Percentiles rank a stretch among this genome's conserved stretches.
Evolutionary conservation across 2,329 filamentous ascomycete species (phyloP).

Genomic region (Aureobasidium sp.): DNA sequence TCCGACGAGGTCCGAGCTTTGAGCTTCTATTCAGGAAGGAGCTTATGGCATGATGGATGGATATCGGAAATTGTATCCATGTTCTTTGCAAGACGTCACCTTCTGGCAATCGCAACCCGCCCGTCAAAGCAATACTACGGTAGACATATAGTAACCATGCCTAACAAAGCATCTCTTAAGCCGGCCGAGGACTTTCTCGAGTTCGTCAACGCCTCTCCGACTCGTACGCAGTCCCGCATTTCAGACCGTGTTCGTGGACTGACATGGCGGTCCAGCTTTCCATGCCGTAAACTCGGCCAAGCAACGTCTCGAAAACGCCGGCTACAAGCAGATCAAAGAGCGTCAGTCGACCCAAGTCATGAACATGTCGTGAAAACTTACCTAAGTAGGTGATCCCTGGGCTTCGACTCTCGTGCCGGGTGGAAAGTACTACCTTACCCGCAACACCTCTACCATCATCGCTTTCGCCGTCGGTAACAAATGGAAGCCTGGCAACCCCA

Average conservation of each 20-base stretch:
- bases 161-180: slow-evolving; percentile 35
- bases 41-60: neutral
- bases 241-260: neutral
- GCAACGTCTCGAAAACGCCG: slow-evolving; percentile 68
- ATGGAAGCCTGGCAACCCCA: slow-evolving; percentile 87
- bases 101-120: neutral
- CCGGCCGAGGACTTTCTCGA: slow-evolving; percentile 75
- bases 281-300: slow-evolving; percentile 82
- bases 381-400: slow-evolving; percentile 88
- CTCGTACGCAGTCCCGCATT: slow-evolving; percentile 64
- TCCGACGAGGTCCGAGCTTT: neutral
- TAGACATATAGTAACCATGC: slow-evolving; percentile 23
- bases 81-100: neutral
- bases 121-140: neutral
- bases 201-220: slow-evolving; percentile 91
- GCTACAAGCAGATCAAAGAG: slow-evolving; percentile 84
- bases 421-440: slow-evolving; percentile 93
- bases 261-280: slow-evolving; percentile 57
- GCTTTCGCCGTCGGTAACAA: slow-evolving; percentile 85
- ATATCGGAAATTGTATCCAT: neutral
- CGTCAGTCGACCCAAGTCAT: no score
- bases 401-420: slow-evolving; percentile 69
- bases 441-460: slow-evolving; percentile 85
- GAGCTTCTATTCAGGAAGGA: slow-evolving; percentile 7
- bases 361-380: no score